Evolutionary conservation across 441 rosid species (phyloP), one percentile per base, ranked within the genome.

Genomic region (Lepidium campestre): DNA sequence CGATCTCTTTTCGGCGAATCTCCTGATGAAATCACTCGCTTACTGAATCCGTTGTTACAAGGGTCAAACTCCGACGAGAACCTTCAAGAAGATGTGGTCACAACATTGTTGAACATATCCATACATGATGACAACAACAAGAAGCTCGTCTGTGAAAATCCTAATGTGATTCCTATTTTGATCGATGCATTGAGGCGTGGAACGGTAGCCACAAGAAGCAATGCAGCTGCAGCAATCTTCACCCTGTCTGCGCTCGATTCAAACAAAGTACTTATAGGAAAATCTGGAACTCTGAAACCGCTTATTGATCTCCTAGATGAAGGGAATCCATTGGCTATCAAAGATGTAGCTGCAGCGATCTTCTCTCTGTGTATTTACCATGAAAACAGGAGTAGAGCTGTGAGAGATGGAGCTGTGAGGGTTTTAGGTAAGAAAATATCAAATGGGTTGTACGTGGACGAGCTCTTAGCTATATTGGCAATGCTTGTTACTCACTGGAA

Each of bases 81-180:
- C 63, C 85, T 93, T 56, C 96, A 91, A 65, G 99, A 93, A 78
- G 96, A 93, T 63, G 81, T 93, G 74, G 82, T 93, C 68, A 93
- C 99, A 4, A 87, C 96, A 1, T 74, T 93, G 13, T 61, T 91
- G 71, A 93, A 93, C 70, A 85, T 93, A 32, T 86, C 97, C 0
- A 93, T 93, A 75, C 96, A 89, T 23, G 97, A 93, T 35, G 99
- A 93, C 76, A 85, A 64, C 75, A 93, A 91, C 80, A 93, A 93
- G 84, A 89, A 87, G 78, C 83, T 86, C 0, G 96, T 90, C 23
- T 91, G 93, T 5, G 96, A 91, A 68, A 87, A 84, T 56, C 89
- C 95, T 1, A 50, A 62, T 18, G 97, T 83, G 15, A 85, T 93
- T 61, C 90, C 95, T 58, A 77, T 86, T 44, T 83, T 93, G 32